A percentile compares a stretch with the other conserved stretches of the same genome.
Evolutionary conservation across 768 basidiomycete genomes (phyloP).

Genomic region (Lentinula sp.): DNA sequence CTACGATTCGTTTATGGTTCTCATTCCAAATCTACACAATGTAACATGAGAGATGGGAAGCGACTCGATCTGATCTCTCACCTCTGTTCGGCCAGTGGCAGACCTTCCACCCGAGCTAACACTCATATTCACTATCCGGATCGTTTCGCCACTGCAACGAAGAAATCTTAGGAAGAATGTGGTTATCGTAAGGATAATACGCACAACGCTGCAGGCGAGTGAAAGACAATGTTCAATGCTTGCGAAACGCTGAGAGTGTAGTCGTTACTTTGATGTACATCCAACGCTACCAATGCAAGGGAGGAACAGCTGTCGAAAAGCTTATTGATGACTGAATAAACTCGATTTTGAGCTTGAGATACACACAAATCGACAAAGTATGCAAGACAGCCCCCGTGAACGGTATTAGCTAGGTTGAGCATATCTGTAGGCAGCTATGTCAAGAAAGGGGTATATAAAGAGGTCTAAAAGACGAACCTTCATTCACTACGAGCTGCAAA

Average conservation of each 20-base stretch:
- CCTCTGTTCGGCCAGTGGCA: conserved; percentile 26
- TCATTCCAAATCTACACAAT: conserved; percentile 26
- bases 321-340: not conserved
- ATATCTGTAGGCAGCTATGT: conserved; percentile 20
- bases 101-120: conserved; percentile 21
- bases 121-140: conserved; percentile 27
- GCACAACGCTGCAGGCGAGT: conserved; percentile 26
- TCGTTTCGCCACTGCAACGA: conserved; percentile 17
- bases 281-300: not conserved
- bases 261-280: not conserved
- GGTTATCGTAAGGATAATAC: conserved; percentile 2
- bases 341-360: conserved; percentile 6
- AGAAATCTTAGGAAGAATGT: not conserved
- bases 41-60: not conserved
- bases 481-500: not conserved
- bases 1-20: conserved; percentile 21
- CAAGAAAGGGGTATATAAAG: not conserved
- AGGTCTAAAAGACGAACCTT: not conserved
- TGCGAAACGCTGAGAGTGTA: conserved; percentile 20
- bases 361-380: conserved; percentile 24
- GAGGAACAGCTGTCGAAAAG: not conserved
- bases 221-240: conserved; percentile 25
- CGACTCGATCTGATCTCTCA: not conserved
- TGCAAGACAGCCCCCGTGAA: conserved; percentile 28
- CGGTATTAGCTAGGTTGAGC: conserved; percentile 18